phyloP scores from a whole-genome alignment of 1,284 basidiomycete species.

The Cutaneotrichosporon cavernicola region DNA sequence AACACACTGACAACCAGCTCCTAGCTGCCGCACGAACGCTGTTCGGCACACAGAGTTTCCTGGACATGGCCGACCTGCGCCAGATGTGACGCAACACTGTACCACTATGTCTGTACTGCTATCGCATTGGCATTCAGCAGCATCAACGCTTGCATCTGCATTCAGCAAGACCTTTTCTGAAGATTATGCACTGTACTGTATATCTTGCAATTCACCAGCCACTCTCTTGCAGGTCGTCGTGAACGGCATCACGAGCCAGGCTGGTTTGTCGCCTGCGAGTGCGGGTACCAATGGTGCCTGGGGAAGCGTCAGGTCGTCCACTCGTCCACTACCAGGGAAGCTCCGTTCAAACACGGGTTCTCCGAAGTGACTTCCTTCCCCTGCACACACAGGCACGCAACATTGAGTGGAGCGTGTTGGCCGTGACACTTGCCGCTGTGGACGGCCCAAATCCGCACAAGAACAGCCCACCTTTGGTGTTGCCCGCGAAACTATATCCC shows the following conservation, averaged over 20 bases:
- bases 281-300: too few species aligned
- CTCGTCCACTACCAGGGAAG: too few species aligned
- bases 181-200: background rate
- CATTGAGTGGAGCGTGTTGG: too few species aligned
- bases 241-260: too few species aligned
- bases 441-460: background rate
- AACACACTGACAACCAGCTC: conserved; percentile 28
- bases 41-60: conserved; percentile 48
- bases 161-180: background rate
- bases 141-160: background rate
- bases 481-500: background rate
- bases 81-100: conserved; percentile 5
- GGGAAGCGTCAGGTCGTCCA: too few species aligned
- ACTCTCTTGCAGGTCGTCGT: too few species aligned
- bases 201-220: background rate
- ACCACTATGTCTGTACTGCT: background rate
- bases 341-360: too few species aligned
- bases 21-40: conserved; percentile 47
- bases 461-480: background rate
- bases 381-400: too few species aligned
- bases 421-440: background rate
- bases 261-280: too few species aligned
- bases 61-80: conserved; percentile 19
- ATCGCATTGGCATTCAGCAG: background rate
- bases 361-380: too few species aligned